Base-by-base conservation (phyloP, 495 filamentous ascomycete species). In the Gamarada debralockiae region DNA sequence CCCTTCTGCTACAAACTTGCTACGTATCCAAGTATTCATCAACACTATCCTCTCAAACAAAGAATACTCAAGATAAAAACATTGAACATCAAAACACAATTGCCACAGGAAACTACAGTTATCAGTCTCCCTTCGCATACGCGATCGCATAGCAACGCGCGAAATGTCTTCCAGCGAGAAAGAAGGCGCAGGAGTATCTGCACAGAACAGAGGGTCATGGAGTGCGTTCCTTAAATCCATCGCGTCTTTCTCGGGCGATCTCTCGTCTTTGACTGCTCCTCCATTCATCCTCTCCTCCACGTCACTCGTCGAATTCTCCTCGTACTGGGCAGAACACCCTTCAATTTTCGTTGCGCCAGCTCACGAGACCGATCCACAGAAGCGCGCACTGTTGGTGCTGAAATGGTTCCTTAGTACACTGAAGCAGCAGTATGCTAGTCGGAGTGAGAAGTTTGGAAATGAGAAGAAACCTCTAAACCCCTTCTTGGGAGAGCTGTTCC, bases 401-500 rank as follows among this genome's bases (percentile, higher is more conserved):
- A 97, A 95, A 67, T 99, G 93, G 93, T 99, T 99, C 74, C 76
- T 99, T 55, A 93, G 83, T 61, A 97, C 95, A 2, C 77, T 99
- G 53, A 96, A 95, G 76, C 92, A 95, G 70, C 91, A 96, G 60
- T 99, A 97, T 70, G 61, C 58, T 0, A 63, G 61, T 60, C 50
- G 61, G 15, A 97, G 85, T 65, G 95, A 99, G 72, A 92, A 96
- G 70, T 83, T 85, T 38, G 90, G 90, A 20, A 92, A 91, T 58
- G 95, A 99, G 78, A 99, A 99, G 79, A 99, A 99, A 73, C 93
- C 93, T 0, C 72, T 99, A 70, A 97, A 97, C 61, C 89, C 89
- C 0, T 93, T 93, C 70, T 69, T 93, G 21, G 93, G 93, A 29
- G 93, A 99, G 70, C 74, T 97, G 20, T 97, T 96, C 65, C 67